Percentiles rank a stretch among this genome's conserved stretches.
phyloP scores from a whole-genome alignment of 495 filamentous ascomycete genomes.

The Rostrohypoxylon terebratum region DNA sequence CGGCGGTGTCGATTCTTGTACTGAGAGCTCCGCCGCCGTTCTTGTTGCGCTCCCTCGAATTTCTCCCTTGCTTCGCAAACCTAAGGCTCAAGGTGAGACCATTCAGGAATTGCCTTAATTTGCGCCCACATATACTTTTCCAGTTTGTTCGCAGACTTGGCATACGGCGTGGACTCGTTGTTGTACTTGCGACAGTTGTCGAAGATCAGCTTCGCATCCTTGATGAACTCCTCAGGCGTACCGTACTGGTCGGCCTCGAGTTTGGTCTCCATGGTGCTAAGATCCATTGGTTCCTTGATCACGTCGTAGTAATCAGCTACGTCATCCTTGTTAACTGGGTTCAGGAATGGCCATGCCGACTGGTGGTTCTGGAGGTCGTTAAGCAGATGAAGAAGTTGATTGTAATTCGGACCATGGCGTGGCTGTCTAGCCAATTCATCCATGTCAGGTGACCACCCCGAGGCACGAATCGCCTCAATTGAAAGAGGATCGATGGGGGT shows the following conservation, averaged over 20 bases:
- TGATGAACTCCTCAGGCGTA: slow-evolving; percentile 92
- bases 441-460: slow-evolving; percentile 97
- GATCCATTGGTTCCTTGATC: slow-evolving; percentile 97
- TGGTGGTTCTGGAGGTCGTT: slow-evolving; percentile 95
- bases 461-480: slow-evolving; percentile 85
- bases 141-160: slow-evolving; percentile 93
- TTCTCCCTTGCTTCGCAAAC: slow-evolving; percentile 9
- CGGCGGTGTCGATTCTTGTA: neutral
- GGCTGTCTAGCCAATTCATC: slow-evolving; percentile 95
- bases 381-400: slow-evolving; percentile 89
- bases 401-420: slow-evolving; percentile 97
- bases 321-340: slow-evolving; percentile 94
- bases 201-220: slow-evolving; percentile 90
- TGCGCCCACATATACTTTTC: slow-evolving; percentile 98
- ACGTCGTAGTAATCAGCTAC: slow-evolving; percentile 98
- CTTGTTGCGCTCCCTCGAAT: slow-evolving; percentile 2
- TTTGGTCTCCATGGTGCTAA: slow-evolving; percentile 95
- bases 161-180: slow-evolving; percentile 93
- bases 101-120: slow-evolving; percentile 93
- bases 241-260: slow-evolving; percentile 93
- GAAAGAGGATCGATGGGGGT: slow-evolving; percentile 81
- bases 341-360: slow-evolving; percentile 92
- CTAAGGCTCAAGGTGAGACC: slow-evolving; percentile 75
- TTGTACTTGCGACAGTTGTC: slow-evolving; percentile 97
- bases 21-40: neutral